phyloP scores from a whole-genome alignment of 2,329 filamentous ascomycete genomes.

The Colletotrichum lentis region DNA sequence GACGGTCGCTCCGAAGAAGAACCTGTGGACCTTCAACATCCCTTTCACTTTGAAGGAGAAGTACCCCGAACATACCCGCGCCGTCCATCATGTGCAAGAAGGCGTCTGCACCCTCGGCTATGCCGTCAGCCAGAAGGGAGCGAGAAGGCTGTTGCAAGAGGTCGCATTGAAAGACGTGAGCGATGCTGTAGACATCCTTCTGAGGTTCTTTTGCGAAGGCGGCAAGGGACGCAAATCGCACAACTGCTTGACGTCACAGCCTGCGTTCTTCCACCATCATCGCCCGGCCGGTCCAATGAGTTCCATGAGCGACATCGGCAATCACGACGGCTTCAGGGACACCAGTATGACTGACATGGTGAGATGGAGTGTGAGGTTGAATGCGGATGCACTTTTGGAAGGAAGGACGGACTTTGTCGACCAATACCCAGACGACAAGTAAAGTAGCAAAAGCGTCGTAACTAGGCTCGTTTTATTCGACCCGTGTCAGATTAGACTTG shows the following conservation, averaged over 20 bases:
- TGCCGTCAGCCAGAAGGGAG: constrained; percentile 55
- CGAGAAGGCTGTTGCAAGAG: constrained; percentile 53
- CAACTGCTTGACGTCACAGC: constrained; percentile 53
- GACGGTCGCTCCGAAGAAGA: constrained; percentile 47
- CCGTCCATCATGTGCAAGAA: constrained; percentile 53
- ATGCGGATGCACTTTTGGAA: constrained; percentile 50
- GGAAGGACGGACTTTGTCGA: constrained; percentile 46
- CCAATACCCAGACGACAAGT: constrained; percentile 42
- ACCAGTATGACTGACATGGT: constrained; percentile 47
- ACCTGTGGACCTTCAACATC: constrained; percentile 48
- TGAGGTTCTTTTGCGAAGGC: constrained; percentile 58
- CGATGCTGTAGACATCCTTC: constrained; percentile 54
- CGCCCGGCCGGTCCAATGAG: constrained; percentile 49
- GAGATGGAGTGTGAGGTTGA: constrained; percentile 52
- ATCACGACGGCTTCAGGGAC: constrained; percentile 46
- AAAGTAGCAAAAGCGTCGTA: background rate
- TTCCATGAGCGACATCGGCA: constrained; percentile 50
- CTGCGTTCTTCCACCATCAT: constrained; percentile 58
- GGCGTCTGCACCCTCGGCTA: constrained; percentile 55
- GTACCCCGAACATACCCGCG: constrained; percentile 54
- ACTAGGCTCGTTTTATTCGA: too few relatives aligned
- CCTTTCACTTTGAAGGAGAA: constrained; percentile 48
- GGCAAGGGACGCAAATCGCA: constrained; percentile 46
- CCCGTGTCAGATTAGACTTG: too few relatives aligned
- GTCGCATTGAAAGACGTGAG: constrained; percentile 53